phyloP scores from a whole-genome alignment of 2,329 filamentous ascomycete genomes.

The Clarireedia sp. region DNA sequence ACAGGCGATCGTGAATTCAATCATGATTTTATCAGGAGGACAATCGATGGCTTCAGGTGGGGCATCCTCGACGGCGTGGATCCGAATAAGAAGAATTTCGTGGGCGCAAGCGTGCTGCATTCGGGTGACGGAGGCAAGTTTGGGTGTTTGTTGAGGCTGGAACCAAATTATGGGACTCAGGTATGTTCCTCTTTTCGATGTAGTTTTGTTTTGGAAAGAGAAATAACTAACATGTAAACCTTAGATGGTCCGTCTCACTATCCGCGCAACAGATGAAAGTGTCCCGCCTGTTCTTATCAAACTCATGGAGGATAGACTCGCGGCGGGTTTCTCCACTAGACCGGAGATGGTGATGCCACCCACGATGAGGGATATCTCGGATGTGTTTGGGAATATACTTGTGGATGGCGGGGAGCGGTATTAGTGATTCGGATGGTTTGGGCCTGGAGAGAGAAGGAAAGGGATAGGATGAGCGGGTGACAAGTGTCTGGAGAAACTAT shows the following conservation, averaged over 20 bases:
- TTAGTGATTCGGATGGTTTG: too few relatives aligned
- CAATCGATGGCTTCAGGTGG: constrained; percentile 83
- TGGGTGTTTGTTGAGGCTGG: constrained; percentile 84
- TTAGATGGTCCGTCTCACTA: constrained; percentile 91
- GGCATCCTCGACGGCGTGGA: constrained; percentile 79
- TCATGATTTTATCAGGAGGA: constrained; percentile 60
- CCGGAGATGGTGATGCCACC: constrained; percentile 19
- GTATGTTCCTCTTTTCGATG: constrained; percentile 44
- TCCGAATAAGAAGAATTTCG: constrained; percentile 87
- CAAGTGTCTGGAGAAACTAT: too few relatives aligned
- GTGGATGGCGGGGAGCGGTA: constrained; percentile 9
- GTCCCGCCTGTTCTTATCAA: constrained; percentile 76
- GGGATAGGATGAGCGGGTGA: too few relatives aligned
- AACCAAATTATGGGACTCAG: constrained; percentile 88
- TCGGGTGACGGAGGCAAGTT: constrained; percentile 81
- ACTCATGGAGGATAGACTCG: constrained; percentile 77
- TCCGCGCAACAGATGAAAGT: constrained; percentile 85
- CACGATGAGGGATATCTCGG: constrained; percentile 26
- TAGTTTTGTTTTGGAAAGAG: neutral
- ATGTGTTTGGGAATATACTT: constrained; percentile 29
- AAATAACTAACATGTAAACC: neutral
- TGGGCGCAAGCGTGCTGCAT: constrained; percentile 81
- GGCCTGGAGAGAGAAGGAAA: too few relatives aligned
- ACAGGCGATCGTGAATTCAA: constrained; percentile 57
- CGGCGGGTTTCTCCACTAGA: constrained; percentile 36